These are phyloP conservation scores for Paxillus involutus DNA, from an alignment of 768 basidiomycete species.

Conservation along the genomic window DNA sequence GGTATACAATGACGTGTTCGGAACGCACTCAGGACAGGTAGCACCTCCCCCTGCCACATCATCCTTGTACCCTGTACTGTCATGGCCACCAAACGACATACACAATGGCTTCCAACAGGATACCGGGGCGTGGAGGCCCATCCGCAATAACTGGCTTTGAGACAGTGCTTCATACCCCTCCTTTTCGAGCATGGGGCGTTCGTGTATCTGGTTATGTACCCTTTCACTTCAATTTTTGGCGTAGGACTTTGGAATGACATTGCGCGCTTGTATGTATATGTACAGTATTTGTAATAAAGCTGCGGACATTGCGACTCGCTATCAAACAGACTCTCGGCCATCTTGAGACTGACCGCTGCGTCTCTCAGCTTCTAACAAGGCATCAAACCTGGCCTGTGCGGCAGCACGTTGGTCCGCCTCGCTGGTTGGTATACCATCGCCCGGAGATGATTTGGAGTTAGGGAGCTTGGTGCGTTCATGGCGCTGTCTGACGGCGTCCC, in stretches of 20 bases:
- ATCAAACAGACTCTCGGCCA: slow-evolving; percentile 7
- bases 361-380: slow-evolving; percentile 58
- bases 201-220: not conserved
- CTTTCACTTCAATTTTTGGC: not conserved
- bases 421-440: slow-evolving; percentile 3
- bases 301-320: not conserved
- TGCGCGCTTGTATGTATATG: slow-evolving; percentile 24
- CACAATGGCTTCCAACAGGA: slow-evolving; percentile 2
- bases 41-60: not conserved
- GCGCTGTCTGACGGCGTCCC: slow-evolving; percentile 67
- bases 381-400: slow-evolving; percentile 60
- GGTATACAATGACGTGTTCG: slow-evolving; percentile 4
- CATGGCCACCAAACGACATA: slow-evolving; percentile 8
- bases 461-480: slow-evolving; percentile 40
- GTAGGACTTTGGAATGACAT: not conserved
- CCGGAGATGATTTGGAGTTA: slow-evolving; percentile 6
- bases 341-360: slow-evolving; percentile 29
- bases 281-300: not conserved
- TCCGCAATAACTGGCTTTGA: slow-evolving; percentile 2
- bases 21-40: slow-evolving; percentile 7
- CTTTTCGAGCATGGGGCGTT: not conserved
- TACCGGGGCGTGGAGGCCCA: slow-evolving; percentile 7
- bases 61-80: slow-evolving; percentile 3
- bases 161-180: not conserved
- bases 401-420: slow-evolving; percentile 34